Evolutionary conservation across 1,284 basidiomycete genomes (phyloP).

Genomic region (Ceratobasidium sp.): DNA sequence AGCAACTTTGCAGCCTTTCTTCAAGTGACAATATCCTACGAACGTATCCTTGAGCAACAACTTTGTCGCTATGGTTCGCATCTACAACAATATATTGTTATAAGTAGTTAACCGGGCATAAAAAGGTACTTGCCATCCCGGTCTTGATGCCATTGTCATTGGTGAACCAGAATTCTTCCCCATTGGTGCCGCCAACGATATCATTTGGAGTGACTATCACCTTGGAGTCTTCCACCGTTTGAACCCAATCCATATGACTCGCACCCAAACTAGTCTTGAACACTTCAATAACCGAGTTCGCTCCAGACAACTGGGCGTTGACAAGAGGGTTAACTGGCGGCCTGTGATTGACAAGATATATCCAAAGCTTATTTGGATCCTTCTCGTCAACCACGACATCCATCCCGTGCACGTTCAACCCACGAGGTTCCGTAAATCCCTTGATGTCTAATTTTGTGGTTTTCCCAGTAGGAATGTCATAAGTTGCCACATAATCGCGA

Average conservation of each 20-base stretch:
- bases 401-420: slow-evolving; percentile 76
- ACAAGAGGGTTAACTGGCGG: slow-evolving; percentile 61
- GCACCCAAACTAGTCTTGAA: slow-evolving; percentile 69
- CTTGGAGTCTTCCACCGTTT: slow-evolving; percentile 67
- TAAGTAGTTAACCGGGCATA: not conserved
- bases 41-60: slow-evolving; percentile 55
- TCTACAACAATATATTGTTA: slow-evolving; percentile 34
- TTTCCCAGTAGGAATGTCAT: slow-evolving; percentile 23
- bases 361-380: slow-evolving; percentile 65
- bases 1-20: slow-evolving; percentile 70
- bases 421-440: slow-evolving; percentile 59
- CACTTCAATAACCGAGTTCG: slow-evolving; percentile 78
- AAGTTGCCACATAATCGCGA: slow-evolving; percentile 25
- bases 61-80: slow-evolving; percentile 54
- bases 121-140: slow-evolving; percentile 62
- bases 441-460: slow-evolving; percentile 62
- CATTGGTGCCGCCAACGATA: slow-evolving; percentile 70
- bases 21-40: slow-evolving; percentile 70
- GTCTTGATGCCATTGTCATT: slow-evolving; percentile 72
- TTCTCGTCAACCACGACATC: slow-evolving; percentile 70
- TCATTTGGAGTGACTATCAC: slow-evolving; percentile 77
- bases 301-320: slow-evolving; percentile 62
- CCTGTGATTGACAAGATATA: slow-evolving; percentile 78
- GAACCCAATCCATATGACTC: slow-evolving; percentile 64
- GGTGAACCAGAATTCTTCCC: slow-evolving; percentile 72